phyloP scores from a whole-genome alignment of 345 rosid species.

The Brassica incana region DNA sequence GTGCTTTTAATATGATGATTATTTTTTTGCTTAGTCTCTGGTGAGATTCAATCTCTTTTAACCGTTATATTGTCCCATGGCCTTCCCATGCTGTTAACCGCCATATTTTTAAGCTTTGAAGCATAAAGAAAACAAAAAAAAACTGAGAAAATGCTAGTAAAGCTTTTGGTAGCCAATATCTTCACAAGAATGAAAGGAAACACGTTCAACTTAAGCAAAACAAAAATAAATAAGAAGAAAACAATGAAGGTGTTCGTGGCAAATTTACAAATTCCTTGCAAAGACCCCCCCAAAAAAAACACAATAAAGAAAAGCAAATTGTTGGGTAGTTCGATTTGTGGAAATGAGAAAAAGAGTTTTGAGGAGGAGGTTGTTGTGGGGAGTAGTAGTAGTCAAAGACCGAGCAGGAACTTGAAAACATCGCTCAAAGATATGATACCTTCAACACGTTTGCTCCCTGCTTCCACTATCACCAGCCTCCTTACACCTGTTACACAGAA shows the following conservation, averaged over 20 bases:
- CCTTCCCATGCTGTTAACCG: neutral
- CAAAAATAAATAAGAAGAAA: constrained; percentile 29
- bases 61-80: neutral
- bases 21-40: neutral
- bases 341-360: constrained; percentile 19
- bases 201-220: constrained; percentile 35
- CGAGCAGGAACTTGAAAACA: constrained; percentile 68
- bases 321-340: constrained; percentile 22
- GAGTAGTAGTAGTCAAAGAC: constrained; percentile 39
- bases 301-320: constrained; percentile 10
- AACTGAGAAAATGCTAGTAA: constrained; percentile 23
- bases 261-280: constrained; percentile 42
- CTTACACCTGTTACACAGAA: constrained; percentile 51
- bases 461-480: constrained; percentile 74
- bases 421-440: constrained; percentile 77
- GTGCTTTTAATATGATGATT: neutral
- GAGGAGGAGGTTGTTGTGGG: neutral
- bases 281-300: neutral
- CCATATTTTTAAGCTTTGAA: neutral
- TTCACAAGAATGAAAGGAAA: constrained; percentile 39
- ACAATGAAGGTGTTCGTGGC: constrained; percentile 37
- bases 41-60: neutral
- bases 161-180: constrained; percentile 37
- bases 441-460: constrained; percentile 88
- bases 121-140: neutral